phyloP scores from a whole-genome alignment of 2,329 filamentous ascomycete species.

The Parastagonospora nodorum region DNA sequence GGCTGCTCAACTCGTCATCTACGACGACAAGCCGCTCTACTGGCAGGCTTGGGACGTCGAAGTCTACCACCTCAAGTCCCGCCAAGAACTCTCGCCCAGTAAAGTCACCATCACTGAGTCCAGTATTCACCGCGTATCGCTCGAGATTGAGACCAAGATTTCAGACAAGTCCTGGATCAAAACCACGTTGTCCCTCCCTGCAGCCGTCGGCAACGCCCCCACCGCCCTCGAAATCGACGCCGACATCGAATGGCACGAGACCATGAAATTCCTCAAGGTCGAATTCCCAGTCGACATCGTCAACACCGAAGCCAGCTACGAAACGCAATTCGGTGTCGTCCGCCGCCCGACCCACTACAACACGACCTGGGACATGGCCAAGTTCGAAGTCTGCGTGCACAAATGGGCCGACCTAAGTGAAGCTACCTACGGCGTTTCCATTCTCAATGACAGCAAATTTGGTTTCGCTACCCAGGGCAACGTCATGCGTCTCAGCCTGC shows the following conservation, averaged over 20 bases:
- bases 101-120: slow-evolving; percentile 73
- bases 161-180: slow-evolving; percentile 85
- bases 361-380: slow-evolving; percentile 96
- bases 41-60: slow-evolving; percentile 99
- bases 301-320: slow-evolving; percentile 92
- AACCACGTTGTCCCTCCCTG: slow-evolving; percentile 80
- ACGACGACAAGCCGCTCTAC: slow-evolving; percentile 95
- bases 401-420: slow-evolving; percentile 92
- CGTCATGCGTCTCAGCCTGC: slow-evolving; percentile 84
- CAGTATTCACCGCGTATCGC: slow-evolving; percentile 75
- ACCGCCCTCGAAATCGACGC: slow-evolving; percentile 78
- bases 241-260: slow-evolving; percentile 96
- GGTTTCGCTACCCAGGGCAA: slow-evolving; percentile 90
- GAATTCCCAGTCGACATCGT: slow-evolving; percentile 93
- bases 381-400: slow-evolving; percentile 96
- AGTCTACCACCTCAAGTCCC: slow-evolving; percentile 89
- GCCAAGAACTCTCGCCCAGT: slow-evolving; percentile 72
- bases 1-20: slow-evolving; percentile 90
- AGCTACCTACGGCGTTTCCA: slow-evolving; percentile 84
- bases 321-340: slow-evolving; percentile 91
- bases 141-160: slow-evolving; percentile 84
- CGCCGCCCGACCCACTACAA: slow-evolving; percentile 96
- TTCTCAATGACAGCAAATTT: slow-evolving; percentile 95
- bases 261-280: slow-evolving; percentile 97
- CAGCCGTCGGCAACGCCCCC: slow-evolving; percentile 66